Evolutionary conservation across 495 filamentous ascomycete species (phyloP).

Genomic region (Chaetomium fimeti): DNA sequence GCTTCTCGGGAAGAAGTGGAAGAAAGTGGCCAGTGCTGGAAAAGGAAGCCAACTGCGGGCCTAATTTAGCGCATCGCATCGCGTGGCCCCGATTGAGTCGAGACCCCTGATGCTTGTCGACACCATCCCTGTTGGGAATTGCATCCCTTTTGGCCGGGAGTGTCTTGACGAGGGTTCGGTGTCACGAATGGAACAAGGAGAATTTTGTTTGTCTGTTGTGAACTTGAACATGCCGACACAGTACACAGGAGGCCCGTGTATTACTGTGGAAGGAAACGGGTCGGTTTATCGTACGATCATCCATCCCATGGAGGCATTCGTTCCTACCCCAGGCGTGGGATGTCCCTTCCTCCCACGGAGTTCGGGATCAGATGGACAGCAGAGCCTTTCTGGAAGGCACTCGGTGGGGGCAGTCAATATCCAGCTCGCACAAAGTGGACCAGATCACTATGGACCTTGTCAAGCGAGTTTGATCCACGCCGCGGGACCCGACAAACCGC

Average conservation of each 20-base stretch:
- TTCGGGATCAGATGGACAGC: not conserved
- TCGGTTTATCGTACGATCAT: no score
- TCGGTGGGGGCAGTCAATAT: not conserved
- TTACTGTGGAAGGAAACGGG: not conserved
- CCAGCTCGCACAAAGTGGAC: not conserved
- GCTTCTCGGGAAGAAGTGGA: not conserved
- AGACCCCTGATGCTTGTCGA: not conserved
- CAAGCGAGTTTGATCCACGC: slow-evolving; percentile 19
- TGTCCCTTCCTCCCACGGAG: no score
- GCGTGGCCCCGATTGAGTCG: slow-evolving; percentile 5
- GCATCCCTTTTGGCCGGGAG: not conserved
- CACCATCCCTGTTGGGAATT: slow-evolving; percentile 2
- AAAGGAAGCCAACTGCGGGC: not conserved
- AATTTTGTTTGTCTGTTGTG: slow-evolving; percentile 6
- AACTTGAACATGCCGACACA: not conserved
- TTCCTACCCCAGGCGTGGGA: no score
- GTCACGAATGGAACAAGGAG: not conserved
- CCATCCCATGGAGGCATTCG: no score
- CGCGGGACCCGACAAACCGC: slow-evolving; percentile 1
- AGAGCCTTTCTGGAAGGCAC: slow-evolving; percentile 7
- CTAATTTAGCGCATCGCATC: slow-evolving; percentile 1
- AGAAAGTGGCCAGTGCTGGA: slow-evolving; percentile 1
- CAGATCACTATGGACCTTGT: not conserved
- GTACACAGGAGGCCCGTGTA: not conserved
- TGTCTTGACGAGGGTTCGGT: not conserved